Conservation (phyloP, 202 grass and related monocot species). For the Carex arenaria region DNA sequence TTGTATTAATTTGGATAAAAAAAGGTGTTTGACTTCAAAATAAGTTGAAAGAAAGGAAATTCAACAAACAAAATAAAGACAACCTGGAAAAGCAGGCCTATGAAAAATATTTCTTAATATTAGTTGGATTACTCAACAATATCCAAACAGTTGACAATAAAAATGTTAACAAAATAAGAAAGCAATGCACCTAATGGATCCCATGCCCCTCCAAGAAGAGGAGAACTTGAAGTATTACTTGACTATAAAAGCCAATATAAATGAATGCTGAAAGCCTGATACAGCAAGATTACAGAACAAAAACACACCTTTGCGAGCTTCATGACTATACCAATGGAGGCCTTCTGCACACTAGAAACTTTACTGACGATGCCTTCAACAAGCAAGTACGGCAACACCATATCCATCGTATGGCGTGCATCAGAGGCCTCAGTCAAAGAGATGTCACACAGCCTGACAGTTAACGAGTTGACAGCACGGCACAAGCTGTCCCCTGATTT, state of each 20-base stretch:
- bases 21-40: not conserved
- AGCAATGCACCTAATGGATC: not conserved
- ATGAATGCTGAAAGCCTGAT: slow-evolving; percentile 1
- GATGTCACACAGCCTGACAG: slow-evolving; percentile 72
- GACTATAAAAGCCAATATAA: not conserved
- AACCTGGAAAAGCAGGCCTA: not conserved
- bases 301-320: slow-evolving; percentile 79
- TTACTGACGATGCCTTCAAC: slow-evolving; percentile 95
- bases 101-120: not conserved
- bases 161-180: not conserved
- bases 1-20: not conserved
- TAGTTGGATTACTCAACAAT: not conserved
- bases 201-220: not conserved
- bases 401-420: slow-evolving; percentile 84
- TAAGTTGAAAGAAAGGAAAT: not conserved
- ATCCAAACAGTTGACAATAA: not conserved
- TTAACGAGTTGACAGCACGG: slow-evolving; percentile 78
- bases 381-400: slow-evolving; percentile 84
- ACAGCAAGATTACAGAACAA: not conserved
- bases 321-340: slow-evolving; percentile 87
- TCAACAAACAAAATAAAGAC: not conserved
- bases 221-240: not conserved
- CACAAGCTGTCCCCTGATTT: slow-evolving; percentile 92
- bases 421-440: slow-evolving; percentile 71
- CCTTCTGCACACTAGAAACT: slow-evolving; percentile 89